Evolutionary conservation across 2,329 filamentous ascomycete genomes (phyloP).

Genomic region (Fusarium decemcellulare): DNA sequence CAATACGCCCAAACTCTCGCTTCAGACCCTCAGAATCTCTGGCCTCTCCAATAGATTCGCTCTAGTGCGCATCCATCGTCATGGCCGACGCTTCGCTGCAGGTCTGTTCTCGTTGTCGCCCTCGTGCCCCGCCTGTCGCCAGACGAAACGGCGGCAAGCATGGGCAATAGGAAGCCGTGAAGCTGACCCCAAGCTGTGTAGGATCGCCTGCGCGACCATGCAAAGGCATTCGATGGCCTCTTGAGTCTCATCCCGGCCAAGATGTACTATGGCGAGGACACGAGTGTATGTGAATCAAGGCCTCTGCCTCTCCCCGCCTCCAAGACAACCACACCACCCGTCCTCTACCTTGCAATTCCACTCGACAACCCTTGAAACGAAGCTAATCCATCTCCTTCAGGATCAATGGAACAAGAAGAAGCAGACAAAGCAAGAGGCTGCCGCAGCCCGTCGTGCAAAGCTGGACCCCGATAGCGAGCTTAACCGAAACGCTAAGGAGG

Average conservation of each 20-base stretch:
- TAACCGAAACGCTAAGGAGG: slow-evolving; percentile 89
- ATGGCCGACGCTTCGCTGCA: slow-evolving; percentile 64
- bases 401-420: slow-evolving; percentile 96
- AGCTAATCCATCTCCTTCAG: slow-evolving; percentile 60
- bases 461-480: slow-evolving; percentile 88
- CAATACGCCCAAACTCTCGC: background rate
- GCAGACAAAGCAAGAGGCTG: slow-evolving; percentile 91
- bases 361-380: background rate
- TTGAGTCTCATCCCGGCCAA: slow-evolving; percentile 91
- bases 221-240: slow-evolving; percentile 88
- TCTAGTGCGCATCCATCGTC: slow-evolving; percentile 17
- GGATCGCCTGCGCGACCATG: slow-evolving; percentile 70
- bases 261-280: slow-evolving; percentile 90
- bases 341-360: background rate
- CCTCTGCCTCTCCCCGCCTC: slow-evolving; percentile 16
- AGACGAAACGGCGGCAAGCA: slow-evolving; percentile 15
- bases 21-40: background rate
- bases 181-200: slow-evolving; percentile 49
- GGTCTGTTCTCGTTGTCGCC: slow-evolving; percentile 54
- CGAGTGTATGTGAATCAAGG: slow-evolving; percentile 73
- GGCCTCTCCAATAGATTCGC: background rate
- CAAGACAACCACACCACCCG: slow-evolving; percentile 12
- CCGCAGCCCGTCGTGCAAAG: slow-evolving; percentile 87
- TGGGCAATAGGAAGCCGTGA: slow-evolving; percentile 28
- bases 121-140: slow-evolving; percentile 47